Percentiles rank a stretch among this genome's conserved stretches.
Evolutionary conservation across 1,139 yeast species (phyloP).

Genomic region (Debaryomyces coudertii): DNA sequence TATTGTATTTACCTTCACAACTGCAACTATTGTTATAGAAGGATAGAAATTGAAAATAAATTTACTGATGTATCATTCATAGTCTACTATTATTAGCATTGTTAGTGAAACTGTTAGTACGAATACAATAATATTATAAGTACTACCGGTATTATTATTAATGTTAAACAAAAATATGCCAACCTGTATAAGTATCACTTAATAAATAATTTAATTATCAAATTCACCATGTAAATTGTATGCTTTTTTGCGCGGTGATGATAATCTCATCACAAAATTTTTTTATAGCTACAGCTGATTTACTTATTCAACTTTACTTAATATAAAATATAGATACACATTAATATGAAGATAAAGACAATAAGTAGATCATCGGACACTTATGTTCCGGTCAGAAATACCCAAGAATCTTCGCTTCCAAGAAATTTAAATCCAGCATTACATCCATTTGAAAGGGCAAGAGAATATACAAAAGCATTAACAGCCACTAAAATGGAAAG

Average conservation of each 20-base stretch:
- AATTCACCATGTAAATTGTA: neutral
- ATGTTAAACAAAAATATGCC: neutral
- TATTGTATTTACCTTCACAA: constrained; percentile 1
- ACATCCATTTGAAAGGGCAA: constrained; percentile 95
- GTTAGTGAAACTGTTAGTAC: neutral
- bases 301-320: neutral
- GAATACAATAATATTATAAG: neutral
- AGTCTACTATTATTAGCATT: neutral
- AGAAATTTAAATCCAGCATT: constrained; percentile 91
- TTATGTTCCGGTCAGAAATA: constrained; percentile 88
- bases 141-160: neutral
- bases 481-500: constrained; percentile 95
- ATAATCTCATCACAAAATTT: constrained; percentile 14
- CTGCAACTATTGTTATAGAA: constrained; percentile 5
- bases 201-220: constrained; percentile 1
- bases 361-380: constrained; percentile 88
- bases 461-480: constrained; percentile 93
- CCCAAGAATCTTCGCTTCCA: constrained; percentile 85
- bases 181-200: constrained; percentile 1
- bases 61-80: neutral
- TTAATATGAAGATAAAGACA: constrained; percentile 78
- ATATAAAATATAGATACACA: neutral
- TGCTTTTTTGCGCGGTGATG: neutral
- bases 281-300: neutral
- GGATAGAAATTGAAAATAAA: constrained; percentile 3